Conservation (phyloP, 768 basidiomycete species). For the Leccinum incarnatum region DNA sequence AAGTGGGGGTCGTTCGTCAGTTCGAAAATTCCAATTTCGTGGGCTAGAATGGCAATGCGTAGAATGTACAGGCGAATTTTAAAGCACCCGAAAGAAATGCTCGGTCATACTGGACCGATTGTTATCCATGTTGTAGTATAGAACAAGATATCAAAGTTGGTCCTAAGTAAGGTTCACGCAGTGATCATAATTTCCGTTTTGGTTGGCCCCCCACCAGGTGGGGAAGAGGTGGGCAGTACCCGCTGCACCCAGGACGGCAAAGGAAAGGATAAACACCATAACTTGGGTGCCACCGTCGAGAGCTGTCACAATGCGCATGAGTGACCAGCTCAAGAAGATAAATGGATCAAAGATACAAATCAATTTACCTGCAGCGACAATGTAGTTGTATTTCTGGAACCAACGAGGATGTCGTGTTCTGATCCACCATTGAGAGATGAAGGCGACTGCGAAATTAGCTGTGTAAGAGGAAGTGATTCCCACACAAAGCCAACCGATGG, state of each 20-base stretch:
- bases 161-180: conserved; percentile 18
- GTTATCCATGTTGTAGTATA: no score
- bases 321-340: not conserved
- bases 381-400: conserved; percentile 39
- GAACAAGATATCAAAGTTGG: no score
- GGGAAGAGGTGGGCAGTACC: conserved; percentile 50
- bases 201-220: conserved; percentile 60
- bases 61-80: not conserved
- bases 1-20: not conserved
- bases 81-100: no score
- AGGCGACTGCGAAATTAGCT: conserved; percentile 20
- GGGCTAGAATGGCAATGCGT: not conserved
- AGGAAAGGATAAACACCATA: conserved; percentile 54
- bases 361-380: conserved; percentile 41
- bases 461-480: conserved; percentile 28
- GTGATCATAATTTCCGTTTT: conserved; percentile 40
- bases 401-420: conserved; percentile 35
- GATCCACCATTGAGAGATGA: conserved; percentile 38
- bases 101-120: no score
- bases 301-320: conserved; percentile 11
- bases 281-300: conserved; percentile 45
- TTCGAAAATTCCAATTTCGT: not conserved
- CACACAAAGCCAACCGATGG: conserved; percentile 15
- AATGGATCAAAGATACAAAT: not conserved
- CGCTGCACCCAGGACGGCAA: conserved; percentile 49